Evolutionary conservation across 2,329 filamentous ascomycete species (phyloP), one percentile per base, ranked within the genome.

Genomic region (Aquanectria penicillioides): DNA sequence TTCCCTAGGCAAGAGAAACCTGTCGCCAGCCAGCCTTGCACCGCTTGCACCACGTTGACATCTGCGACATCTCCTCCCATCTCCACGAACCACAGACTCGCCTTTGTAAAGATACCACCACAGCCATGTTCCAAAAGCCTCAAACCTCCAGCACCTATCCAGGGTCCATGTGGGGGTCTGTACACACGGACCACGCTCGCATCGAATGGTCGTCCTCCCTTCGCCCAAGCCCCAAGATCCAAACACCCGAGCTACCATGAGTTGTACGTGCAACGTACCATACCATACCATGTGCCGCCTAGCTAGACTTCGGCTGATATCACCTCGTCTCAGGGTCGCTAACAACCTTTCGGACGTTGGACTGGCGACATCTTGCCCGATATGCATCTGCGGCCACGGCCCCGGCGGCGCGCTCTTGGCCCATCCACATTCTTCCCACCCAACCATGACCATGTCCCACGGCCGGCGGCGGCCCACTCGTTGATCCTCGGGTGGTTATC

Each of bases 401-500:
- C 43, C 47, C 47, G 47, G 26, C 47, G 52, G 40, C 37, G 49
- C 7, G 41, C 29, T 54, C 43, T 34, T 40, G 52, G 46, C 33
- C 62, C 51, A 62, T 51, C 26, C 40, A 26, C 28, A 36, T 18
- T 52, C 34, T 40, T 33, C 53, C 36, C 36, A 36, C 51, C 52
- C 55, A 51, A 55, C 59, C 40, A 44, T 66, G 23, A 28, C 49
- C 59, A 57, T 41, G 43, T 31, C 38, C 34, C 41, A 44, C 57
- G 63, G 66, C 64, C 66, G 65, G 49, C 66, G 64, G 66, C 66
- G 51, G 50, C 44, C 66, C 56, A 49, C 46, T 51, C 48, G 52
- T 23, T 59, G 53, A 40, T 66, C 44, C 59, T 54, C 57, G 62
- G 60, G 48, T 63, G 62, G 63, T 59, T 69, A 69, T 69, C 66